Evolutionary conservation across 441 rosid species (phyloP).

Genomic region (Populus hybrid): DNA sequence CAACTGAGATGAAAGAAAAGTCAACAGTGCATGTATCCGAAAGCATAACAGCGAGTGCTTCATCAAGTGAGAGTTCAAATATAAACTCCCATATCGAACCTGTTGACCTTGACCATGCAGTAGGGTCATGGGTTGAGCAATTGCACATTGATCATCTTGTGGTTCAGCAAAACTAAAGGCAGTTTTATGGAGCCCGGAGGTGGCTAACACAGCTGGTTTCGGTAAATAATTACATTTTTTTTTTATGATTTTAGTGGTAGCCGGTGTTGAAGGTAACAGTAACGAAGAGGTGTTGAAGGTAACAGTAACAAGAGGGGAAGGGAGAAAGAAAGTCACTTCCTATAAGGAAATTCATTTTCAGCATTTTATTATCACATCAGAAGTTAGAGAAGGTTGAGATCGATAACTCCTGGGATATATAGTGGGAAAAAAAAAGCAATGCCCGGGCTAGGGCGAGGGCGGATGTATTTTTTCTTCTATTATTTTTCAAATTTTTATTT

Average conservation of each 20-base stretch:
- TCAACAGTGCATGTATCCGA: slow-evolving; percentile 13
- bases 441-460: background rate
- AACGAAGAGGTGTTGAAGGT: background rate
- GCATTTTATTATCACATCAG: background rate
- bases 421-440: background rate
- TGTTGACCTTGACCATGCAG: slow-evolving; percentile 42
- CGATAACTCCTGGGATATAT: background rate
- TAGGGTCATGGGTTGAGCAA: slow-evolving; percentile 78
- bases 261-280: background rate
- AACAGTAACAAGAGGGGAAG: background rate
- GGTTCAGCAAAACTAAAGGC: background rate
- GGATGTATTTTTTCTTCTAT: background rate
- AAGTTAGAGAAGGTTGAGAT: background rate
- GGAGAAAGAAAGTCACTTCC: background rate
- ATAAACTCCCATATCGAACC: slow-evolving; percentile 61
- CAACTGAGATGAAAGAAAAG: slow-evolving; percentile 32
- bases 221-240: background rate
- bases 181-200: background rate
- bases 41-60: slow-evolving; percentile 18
- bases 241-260: background rate
- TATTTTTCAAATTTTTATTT: no score
- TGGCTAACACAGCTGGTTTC: background rate
- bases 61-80: slow-evolving; percentile 28
- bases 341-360: background rate
- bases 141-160: background rate